These are phyloP conservation scores for Phaseolus coccineus DNA, from an alignment of 331 rosid species.

Conservation along the genomic window DNA sequence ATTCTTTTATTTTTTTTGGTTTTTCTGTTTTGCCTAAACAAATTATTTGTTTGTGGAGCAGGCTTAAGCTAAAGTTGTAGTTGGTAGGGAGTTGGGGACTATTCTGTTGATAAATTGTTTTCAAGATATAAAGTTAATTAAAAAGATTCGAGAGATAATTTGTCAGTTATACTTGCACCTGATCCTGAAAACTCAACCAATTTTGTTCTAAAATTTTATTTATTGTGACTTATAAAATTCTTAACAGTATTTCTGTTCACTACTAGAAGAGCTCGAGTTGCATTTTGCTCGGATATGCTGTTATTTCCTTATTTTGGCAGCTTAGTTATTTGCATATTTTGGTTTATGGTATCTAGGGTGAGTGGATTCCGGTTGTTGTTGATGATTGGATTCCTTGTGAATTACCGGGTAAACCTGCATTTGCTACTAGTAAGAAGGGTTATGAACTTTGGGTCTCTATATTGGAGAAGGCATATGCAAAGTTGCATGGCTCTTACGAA, in stretches of 20 bases:
- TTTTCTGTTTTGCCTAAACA: not conserved
- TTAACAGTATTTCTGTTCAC: not conserved
- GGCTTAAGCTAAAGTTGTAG: not conserved
- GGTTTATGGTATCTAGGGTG: slow-evolving; percentile 69
- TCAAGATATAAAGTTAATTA: not conserved
- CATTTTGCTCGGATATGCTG: slow-evolving; percentile 29
- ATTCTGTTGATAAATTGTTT: slow-evolving; percentile 5
- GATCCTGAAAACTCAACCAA: not conserved
- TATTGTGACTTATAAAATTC: not conserved
- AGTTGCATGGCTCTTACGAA: slow-evolving; percentile 98
- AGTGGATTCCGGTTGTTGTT: slow-evolving; percentile 99
- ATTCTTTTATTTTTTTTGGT: slow-evolving; percentile 6
- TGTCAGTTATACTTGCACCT: slow-evolving; percentile 3
- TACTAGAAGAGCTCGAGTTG: slow-evolving; percentile 18
- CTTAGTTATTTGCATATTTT: slow-evolving; percentile 29
- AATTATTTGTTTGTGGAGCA: not conserved
- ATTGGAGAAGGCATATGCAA: slow-evolving; percentile 99
- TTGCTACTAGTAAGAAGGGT: slow-evolving; percentile 93
- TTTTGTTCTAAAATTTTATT: not conserved
- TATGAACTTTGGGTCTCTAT: slow-evolving; percentile 97
- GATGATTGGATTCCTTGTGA: slow-evolving; percentile 99
- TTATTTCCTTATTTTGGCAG: slow-evolving; percentile 15
- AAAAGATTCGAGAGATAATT: not conserved
- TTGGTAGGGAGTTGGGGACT: not conserved
- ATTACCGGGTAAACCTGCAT: slow-evolving; percentile 92